Evolutionary conservation across 352 stramenopile genomes (phyloP).

Genomic region (Phytopythium chamaehyphon): DNA sequence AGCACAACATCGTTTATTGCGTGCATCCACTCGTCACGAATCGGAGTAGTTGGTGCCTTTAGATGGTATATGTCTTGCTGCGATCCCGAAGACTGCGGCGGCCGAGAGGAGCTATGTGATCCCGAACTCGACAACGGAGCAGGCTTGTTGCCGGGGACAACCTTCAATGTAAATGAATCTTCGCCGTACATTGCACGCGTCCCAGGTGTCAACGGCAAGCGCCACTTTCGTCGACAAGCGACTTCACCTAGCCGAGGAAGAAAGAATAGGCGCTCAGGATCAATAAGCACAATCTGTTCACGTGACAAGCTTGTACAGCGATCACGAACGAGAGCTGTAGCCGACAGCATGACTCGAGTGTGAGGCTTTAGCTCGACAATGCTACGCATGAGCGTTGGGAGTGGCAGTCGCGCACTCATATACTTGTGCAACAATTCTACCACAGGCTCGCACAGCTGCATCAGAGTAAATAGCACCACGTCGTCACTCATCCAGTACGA

Average conservation of each 20-base stretch:
- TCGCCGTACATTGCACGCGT: constrained; percentile 69
- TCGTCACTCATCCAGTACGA: constrained; percentile 89
- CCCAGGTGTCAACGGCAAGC: constrained; percentile 40
- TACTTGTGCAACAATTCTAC: constrained; percentile 80
- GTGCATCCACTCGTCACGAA: constrained; percentile 67
- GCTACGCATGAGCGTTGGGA: constrained; percentile 70
- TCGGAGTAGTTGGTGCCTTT: constrained; percentile 56
- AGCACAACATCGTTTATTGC: constrained; percentile 47
- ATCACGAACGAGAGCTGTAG: constrained; percentile 74
- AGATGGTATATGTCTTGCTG: constrained; percentile 40
- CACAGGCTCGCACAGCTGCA: constrained; percentile 83
- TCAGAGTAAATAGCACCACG: constrained; percentile 81
- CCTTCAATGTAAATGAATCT: constrained; percentile 78
- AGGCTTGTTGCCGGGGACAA: constrained; percentile 39
- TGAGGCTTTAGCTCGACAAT: constrained; percentile 81
- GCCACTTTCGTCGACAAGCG: constrained; percentile 68
- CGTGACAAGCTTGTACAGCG: constrained; percentile 73
- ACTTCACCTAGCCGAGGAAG: constrained; percentile 59
- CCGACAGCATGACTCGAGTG: constrained; percentile 55
- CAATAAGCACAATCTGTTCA: constrained; percentile 71
- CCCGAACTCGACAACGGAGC: constrained; percentile 12
- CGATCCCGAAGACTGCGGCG: constrained; percentile 18
- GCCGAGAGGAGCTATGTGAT: not conserved
- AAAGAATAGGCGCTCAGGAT: constrained; percentile 66
- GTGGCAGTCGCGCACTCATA: constrained; percentile 64